Base-by-base conservation (phyloP, 495 filamentous ascomycete species). In the Thozetella sp. region DNA sequence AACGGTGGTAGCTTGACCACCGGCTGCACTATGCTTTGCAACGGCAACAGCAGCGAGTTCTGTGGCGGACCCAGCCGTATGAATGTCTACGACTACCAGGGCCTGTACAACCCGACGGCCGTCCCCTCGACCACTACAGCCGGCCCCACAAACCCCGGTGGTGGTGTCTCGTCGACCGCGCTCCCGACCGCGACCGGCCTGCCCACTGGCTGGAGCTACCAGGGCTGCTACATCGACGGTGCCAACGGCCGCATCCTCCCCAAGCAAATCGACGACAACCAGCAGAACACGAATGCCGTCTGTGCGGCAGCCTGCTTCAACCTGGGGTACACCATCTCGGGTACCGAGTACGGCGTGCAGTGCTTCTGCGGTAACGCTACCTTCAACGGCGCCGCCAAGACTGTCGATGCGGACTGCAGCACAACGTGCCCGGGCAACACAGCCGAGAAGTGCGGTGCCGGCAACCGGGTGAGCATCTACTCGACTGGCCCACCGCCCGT, bases 301-400 rank as follows among this genome's bases (percentile, higher is more conserved):
- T 91, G 88, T 66, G 78, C 84, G 19, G 70, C 76, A 50, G 71
- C 78, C 53, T 89, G 86, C 73, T 67, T 62, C 30, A 53, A 52
- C 50, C 43, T 62, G 2, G 72, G 73, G 62, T 88, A 79, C 68
- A 79, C 23, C 58, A 86, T 85, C 67, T 82, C 83, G 53, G 90
- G 89, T 34, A 77, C 86, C 19, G 86, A 93, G 69, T 92, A 88
- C 61, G 81, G 75, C 53, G 83, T 78, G 26, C 87, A 93, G 72
- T 90, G 88, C 72, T 90, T 86, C 74, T 91, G 88, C 71, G 83
- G 85, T 53, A 85, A 86, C 61, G 62, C 63, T n/a, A 75, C 80
- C 30, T 67, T 65, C 58, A 76, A 78, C 40, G 77, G 73, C 37
- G 72, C 61, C n/a, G 62, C 55, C 11, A 40, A 55, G 43, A 59